Conservation (phyloP, 129 eudicot genomes). For the Cynara cardunculus region DNA sequence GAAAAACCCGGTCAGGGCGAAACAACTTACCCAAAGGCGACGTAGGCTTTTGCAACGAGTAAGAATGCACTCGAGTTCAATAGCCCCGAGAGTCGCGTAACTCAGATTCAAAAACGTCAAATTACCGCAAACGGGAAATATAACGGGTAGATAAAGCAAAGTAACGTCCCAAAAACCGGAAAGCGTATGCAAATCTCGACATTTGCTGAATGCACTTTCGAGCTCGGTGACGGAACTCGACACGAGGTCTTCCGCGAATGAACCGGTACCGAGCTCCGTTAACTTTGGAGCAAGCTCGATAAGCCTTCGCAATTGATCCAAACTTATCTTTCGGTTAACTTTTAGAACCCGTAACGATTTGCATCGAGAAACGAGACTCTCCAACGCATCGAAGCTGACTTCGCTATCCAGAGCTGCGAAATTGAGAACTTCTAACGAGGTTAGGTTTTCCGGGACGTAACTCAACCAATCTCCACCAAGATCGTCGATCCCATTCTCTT, state of each 20-base stretch:
- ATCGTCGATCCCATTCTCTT: constrained; percentile 65
- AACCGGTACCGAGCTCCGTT: constrained; percentile 74
- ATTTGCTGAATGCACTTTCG: constrained; percentile 39
- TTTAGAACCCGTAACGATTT: constrained; percentile 52
- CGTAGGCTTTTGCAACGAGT: constrained; percentile 55
- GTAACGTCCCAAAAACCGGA: constrained; percentile 77
- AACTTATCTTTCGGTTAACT: constrained; percentile 50
- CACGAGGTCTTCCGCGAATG: constrained; percentile 48
- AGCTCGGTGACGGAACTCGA: constrained; percentile 36
- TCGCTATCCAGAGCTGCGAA: constrained; percentile 53
- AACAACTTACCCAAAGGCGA: constrained; percentile 79
- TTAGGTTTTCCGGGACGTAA: constrained; percentile 62
- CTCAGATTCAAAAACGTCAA: constrained; percentile 69
- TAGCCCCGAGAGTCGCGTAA: constrained; percentile 42
- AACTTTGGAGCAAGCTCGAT: constrained; percentile 58
- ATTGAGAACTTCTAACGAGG: constrained; percentile 61
- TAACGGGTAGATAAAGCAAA: constrained; percentile 43
- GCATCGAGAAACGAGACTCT: constrained; percentile 69
- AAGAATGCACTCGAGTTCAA: constrained; percentile 55
- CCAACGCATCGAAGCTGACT: constrained; percentile 60
- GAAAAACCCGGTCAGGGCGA: not conserved
- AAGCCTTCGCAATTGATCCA: constrained; percentile 53
- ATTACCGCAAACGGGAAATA: constrained; percentile 51
- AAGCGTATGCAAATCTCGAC: constrained; percentile 39
- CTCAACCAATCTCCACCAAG: constrained; percentile 74